Conservation (phyloP, 495 filamentous ascomycete genomes). For the Aspergillus baeticus region DNA sequence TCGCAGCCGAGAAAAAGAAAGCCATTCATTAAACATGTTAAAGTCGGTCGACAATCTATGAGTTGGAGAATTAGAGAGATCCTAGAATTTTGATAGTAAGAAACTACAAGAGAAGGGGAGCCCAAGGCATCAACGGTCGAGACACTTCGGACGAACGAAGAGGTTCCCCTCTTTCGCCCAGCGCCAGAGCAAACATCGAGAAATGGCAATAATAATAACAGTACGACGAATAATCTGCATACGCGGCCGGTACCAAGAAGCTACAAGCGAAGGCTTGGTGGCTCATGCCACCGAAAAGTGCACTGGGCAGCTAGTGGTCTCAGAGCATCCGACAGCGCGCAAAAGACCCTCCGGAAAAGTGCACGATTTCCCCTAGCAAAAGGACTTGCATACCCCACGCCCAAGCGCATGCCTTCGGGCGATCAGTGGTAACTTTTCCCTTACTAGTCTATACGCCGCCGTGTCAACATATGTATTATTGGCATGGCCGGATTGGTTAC, state of each 20-base stretch:
- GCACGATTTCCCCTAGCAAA: conserved; percentile 15
- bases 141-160: too few relatives aligned
- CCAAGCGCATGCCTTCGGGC: conserved; percentile 18
- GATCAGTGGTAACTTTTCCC: conserved; percentile 15
- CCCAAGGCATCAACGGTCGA: too few relatives aligned
- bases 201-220: not conserved
- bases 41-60: too few relatives aligned
- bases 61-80: too few relatives aligned
- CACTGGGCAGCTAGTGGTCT: conserved; percentile 17
- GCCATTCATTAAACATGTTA: too few relatives aligned
- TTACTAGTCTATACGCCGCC: conserved; percentile 19
- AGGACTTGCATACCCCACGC: conserved; percentile 25
- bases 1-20: not conserved
- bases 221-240: not conserved
- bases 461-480: conserved; percentile 23
- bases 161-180: too few relatives aligned
- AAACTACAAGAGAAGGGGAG: too few relatives aligned
- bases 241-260: conserved; percentile 9
- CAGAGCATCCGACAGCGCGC: not conserved
- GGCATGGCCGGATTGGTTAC: conserved; percentile 18
- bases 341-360: conserved; percentile 13
- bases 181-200: not conserved
- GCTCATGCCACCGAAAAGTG: conserved; percentile 12
- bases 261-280: conserved; percentile 13
- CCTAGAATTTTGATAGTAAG: too few relatives aligned